phyloP scores from a whole-genome alignment of 2,329 filamentous ascomycete genomes.

The Aspergillus phoenicis region DNA sequence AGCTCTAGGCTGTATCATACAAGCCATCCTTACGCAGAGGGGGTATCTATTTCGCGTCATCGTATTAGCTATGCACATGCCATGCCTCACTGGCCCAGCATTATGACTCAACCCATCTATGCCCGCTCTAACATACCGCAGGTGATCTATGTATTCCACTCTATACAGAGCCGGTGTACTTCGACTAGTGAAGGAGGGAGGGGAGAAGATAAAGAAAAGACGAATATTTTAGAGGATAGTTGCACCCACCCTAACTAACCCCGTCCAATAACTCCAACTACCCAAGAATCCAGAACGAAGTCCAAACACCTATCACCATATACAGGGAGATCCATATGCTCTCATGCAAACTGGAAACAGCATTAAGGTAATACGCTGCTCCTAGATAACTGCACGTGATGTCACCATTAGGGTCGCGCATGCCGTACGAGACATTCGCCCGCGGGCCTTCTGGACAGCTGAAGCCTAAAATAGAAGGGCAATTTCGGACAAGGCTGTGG shows the following conservation, averaged over 20 bases:
- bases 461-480: constrained; percentile 76
- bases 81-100: not conserved
- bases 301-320: constrained; percentile 16
- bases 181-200: not conserved
- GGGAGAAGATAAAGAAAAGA: not conserved
- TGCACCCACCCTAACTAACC: no score
- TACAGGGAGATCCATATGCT: not conserved
- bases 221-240: no score
- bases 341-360: not conserved
- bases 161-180: not conserved
- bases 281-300: constrained; percentile 18
- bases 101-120: not conserved
- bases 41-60: not conserved
- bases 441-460: constrained; percentile 65
- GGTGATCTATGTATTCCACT: not conserved
- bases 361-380: constrained; percentile 55
- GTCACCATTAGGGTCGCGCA: constrained; percentile 37
- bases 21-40: not conserved
- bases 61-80: not conserved
- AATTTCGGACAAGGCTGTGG: constrained; percentile 81
- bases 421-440: constrained; percentile 56
- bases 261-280: not conserved
- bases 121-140: not conserved
- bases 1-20: not conserved
- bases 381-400: constrained; percentile 66